Percentiles rank a stretch among this genome's conserved stretches.
These are phyloP conservation scores for Myriosclerotinia scirpicola DNA, from an alignment of 2,329 filamentous ascomycete species.

Conservation along the genomic window DNA sequence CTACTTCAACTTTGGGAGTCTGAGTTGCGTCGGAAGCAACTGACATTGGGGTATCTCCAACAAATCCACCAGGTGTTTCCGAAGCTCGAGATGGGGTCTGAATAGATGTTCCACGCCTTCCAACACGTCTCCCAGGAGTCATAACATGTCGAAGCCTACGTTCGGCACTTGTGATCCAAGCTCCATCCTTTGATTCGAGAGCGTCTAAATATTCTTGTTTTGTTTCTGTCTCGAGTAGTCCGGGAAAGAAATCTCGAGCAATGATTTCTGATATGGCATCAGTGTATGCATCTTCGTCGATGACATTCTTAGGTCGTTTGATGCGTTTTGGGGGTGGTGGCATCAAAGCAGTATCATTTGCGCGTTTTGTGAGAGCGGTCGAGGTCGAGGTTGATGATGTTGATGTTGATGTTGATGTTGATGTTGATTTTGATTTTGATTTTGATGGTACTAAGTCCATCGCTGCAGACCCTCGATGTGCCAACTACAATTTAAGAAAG, in stretches of 20 bases:
- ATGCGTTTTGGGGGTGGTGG: conserved; percentile 90
- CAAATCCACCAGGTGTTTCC: conserved; percentile 65
- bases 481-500: neutral
- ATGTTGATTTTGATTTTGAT: conserved; percentile 35
- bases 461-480: neutral
- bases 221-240: conserved; percentile 78
- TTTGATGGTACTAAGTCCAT: conserved; percentile 25
- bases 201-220: conserved; percentile 93
- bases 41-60: conserved; percentile 72
- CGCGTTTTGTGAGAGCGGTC: conserved; percentile 62
- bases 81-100: conserved; percentile 40
- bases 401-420: conserved; percentile 41
- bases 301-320: conserved; percentile 81
- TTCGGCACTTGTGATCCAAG: conserved; percentile 83
- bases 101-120: conserved; percentile 40
- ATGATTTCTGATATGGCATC: conserved; percentile 91
- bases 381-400: conserved; percentile 49
- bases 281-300: conserved; percentile 94
- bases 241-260: conserved; percentile 94
- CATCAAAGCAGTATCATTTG: conserved; percentile 72
- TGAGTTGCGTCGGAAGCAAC: conserved; percentile 46
- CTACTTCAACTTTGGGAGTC: conserved; percentile 51
- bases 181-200: conserved; percentile 77
- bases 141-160: conserved; percentile 73
- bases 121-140: conserved; percentile 65